These are phyloP conservation scores for Tricholoma sp. DNA, from an alignment of 768 basidiomycete species.

Conservation along the genomic window DNA sequence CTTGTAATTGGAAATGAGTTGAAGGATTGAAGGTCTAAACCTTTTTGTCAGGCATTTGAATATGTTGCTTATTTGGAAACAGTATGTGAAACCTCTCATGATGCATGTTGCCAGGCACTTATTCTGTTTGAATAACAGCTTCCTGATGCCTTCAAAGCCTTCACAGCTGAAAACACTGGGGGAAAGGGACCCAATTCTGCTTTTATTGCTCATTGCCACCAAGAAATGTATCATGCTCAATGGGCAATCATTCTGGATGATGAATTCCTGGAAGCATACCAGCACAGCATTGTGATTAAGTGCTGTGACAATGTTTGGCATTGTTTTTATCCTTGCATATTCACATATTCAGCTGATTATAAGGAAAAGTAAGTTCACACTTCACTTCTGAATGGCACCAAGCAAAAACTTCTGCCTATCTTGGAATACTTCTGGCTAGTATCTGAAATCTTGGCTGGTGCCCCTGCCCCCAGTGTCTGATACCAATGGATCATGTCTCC, in stretches of 20 bases:
- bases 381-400: too few species aligned
- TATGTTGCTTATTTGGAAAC: slow-evolving; percentile 24
- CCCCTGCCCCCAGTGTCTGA: slow-evolving; percentile 16
- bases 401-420: too few species aligned
- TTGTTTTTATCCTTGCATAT: background rate
- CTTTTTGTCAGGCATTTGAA: slow-evolving; percentile 10
- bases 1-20: slow-evolving; percentile 24
- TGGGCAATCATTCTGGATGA: background rate
- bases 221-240: background rate
- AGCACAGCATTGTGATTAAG: background rate
- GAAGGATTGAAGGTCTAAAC: too few species aligned
- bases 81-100: slow-evolving; percentile 4
- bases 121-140: too few species aligned
- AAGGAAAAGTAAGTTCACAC: background rate
- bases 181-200: too few species aligned
- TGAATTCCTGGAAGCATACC: too few species aligned
- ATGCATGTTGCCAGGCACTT: too few species aligned
- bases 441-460: slow-evolving; percentile 23
- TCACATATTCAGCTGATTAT: background rate
- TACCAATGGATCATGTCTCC: slow-evolving; percentile 16
- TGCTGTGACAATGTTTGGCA: background rate
- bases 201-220: slow-evolving; percentile 3
- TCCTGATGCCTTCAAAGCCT: too few species aligned
- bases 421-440: slow-evolving; percentile 7
- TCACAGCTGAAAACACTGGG: too few species aligned